Conservation (phyloP, 371 early-diverging fungal species). For the Parasitella parasitica region DNA sequence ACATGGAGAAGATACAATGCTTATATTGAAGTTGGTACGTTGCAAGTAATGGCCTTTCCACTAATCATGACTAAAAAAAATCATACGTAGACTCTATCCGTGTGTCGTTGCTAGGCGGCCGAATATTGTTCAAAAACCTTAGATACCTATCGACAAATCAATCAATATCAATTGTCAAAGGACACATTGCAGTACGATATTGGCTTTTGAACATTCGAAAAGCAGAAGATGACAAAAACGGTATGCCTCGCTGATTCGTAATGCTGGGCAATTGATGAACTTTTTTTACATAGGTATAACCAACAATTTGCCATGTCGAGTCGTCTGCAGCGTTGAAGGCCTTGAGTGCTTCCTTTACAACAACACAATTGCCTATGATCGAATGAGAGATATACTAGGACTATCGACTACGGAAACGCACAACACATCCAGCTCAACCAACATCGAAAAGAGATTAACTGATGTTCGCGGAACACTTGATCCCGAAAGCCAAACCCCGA, state of each 20-base stretch:
- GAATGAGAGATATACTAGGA: slow-evolving; percentile 60
- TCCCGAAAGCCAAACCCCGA: slow-evolving; percentile 32
- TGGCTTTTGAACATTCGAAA: slow-evolving; percentile 72
- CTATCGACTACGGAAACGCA: slow-evolving; percentile 11
- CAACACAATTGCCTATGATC: slow-evolving; percentile 72
- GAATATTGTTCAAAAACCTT: slow-evolving; percentile 79
- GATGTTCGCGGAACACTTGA: slow-evolving; percentile 19
- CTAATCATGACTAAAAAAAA: no score
- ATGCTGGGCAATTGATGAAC: no score
- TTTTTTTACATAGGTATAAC: slow-evolving; percentile 14
- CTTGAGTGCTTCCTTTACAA: slow-evolving; percentile 87
- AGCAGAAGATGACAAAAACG: slow-evolving; percentile 26
- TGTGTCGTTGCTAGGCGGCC: slow-evolving; percentile 75
- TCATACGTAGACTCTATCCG: slow-evolving; percentile 82
- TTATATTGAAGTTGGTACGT: slow-evolving; percentile 78
- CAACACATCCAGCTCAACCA: not conserved
- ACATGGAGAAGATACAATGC: slow-evolving; percentile 73
- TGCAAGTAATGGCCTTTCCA: no score
- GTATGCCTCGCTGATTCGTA: not conserved
- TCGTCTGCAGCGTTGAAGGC: slow-evolving; percentile 75
- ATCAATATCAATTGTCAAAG: slow-evolving; percentile 73
- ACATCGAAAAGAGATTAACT: not conserved
- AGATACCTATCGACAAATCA: slow-evolving; percentile 75
- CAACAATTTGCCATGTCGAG: slow-evolving; percentile 54
- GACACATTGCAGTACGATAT: slow-evolving; percentile 76